Percentiles rank a stretch among this genome's conserved stretches.
Conservation (phyloP, 768 basidiomycete genomes). For the Tulasnella sp. region DNA sequence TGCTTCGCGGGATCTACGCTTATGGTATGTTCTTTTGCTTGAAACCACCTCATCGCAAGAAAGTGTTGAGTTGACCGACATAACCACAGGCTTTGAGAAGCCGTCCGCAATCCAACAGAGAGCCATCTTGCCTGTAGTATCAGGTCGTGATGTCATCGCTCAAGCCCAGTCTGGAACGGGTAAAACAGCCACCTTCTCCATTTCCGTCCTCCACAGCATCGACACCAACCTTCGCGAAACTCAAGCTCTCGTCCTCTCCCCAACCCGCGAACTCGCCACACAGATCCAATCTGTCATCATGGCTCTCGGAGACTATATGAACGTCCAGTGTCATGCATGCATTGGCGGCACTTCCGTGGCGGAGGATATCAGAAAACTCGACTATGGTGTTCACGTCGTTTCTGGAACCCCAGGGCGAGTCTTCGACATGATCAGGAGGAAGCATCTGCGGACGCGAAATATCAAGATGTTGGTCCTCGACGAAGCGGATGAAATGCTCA, state of each 20-base stretch:
- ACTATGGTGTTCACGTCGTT: constrained; percentile 54
- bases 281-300: constrained; percentile 55
- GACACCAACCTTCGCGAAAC: constrained; percentile 51
- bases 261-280: constrained; percentile 54
- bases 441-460: constrained; percentile 51
- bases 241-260: constrained; percentile 53
- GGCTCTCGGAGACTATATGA: constrained; percentile 56
- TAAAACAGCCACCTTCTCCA: constrained; percentile 57
- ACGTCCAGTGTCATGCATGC: constrained; percentile 54
- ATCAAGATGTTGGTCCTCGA: constrained; percentile 52
- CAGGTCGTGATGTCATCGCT: constrained; percentile 51
- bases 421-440: constrained; percentile 54
- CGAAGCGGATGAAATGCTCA: constrained; percentile 53
- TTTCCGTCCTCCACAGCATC: constrained; percentile 54
- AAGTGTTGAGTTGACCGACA: not conserved
- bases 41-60: constrained; percentile 7
- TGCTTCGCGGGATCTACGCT: constrained; percentile 55
- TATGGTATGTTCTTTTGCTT: constrained; percentile 44
- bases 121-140: constrained; percentile 53
- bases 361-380: constrained; percentile 53
- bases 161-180: constrained; percentile 57
- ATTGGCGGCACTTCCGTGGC: constrained; percentile 54
- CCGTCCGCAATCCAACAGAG: constrained; percentile 56
- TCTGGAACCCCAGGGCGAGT: constrained; percentile 55
- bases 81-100: constrained; percentile 46